These are phyloP conservation scores for Sporothrix sp. DNA, from an alignment of 2,329 filamentous ascomycete genomes.

Conservation along the genomic window DNA sequence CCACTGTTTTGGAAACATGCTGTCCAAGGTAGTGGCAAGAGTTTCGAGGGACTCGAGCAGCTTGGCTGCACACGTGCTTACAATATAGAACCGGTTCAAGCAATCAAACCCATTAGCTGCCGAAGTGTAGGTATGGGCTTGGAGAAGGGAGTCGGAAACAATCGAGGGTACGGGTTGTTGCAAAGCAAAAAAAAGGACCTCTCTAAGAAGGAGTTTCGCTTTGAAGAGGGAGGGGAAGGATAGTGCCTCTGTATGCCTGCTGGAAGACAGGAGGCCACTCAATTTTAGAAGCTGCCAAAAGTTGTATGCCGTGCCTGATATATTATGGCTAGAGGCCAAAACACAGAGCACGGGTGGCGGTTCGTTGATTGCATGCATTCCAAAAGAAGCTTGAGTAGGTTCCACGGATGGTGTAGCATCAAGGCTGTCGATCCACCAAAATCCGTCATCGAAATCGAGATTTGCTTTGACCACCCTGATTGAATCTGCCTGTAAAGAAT, in stretches of 20 bases:
- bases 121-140: constrained; percentile 23
- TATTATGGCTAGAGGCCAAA: constrained; percentile 43
- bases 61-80: constrained; percentile 41
- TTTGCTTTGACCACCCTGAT: constrained; percentile 34
- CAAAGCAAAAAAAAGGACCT: constrained; percentile 45
- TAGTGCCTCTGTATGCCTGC: constrained; percentile 39
- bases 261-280: constrained; percentile 39
- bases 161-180: constrained; percentile 40
- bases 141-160: constrained; percentile 28
- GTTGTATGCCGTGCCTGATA: constrained; percentile 37
- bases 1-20: constrained; percentile 36
- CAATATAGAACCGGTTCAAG: constrained; percentile 37
- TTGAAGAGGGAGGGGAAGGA: constrained; percentile 41
- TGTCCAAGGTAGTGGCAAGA: constrained; percentile 30
- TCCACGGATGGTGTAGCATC: constrained; percentile 31
- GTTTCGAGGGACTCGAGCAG: constrained; percentile 46
- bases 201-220: constrained; percentile 45
- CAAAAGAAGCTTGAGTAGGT: constrained; percentile 30
- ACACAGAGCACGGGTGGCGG: constrained; percentile 41
- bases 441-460: constrained; percentile 45
- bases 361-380: constrained; percentile 30
- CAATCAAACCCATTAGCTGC: constrained; percentile 36
- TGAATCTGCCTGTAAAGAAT: constrained; percentile 32
- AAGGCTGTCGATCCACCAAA: constrained; percentile 48
- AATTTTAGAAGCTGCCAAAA: constrained; percentile 44